A percentile compares a stretch with the other conserved stretches of the same genome.
phyloP scores from a whole-genome alignment of 176 grass and related monocot genomes.

The Thalia dealbata region DNA sequence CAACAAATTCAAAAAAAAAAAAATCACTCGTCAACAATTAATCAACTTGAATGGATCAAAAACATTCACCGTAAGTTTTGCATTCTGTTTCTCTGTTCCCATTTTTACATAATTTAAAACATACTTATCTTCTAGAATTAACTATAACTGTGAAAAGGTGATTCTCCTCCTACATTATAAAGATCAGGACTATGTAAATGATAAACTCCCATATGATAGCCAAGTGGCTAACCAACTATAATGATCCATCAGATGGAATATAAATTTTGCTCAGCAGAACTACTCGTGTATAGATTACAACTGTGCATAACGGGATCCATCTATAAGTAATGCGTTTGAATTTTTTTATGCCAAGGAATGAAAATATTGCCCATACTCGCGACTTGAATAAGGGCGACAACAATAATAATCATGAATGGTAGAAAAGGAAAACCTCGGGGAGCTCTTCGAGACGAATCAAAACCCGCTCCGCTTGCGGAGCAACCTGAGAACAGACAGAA shows the following conservation, averaged over 20 bases:
- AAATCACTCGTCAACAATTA: background rate
- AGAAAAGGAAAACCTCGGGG: constrained; percentile 43
- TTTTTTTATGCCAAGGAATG: background rate
- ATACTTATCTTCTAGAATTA: background rate
- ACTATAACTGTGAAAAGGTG: background rate
- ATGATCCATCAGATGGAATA: background rate
- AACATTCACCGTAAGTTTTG: background rate
- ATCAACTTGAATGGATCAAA: background rate
- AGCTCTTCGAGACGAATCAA: constrained; percentile 82
- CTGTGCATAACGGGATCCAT: background rate
- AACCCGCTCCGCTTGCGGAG: constrained; percentile 70
- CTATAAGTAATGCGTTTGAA: background rate
- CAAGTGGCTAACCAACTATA: background rate
- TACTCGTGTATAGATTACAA: background rate
- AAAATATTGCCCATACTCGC: background rate
- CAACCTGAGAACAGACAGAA: constrained; percentile 34
- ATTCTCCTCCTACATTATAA: background rate
- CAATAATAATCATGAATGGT: background rate
- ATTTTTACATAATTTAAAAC: background rate
- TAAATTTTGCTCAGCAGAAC: background rate
- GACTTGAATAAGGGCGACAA: background rate
- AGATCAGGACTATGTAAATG: too few relatives aligned
- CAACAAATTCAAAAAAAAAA: background rate
- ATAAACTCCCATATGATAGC: too few relatives aligned
- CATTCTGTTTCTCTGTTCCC: background rate